phyloP scores from a whole-genome alignment of 2,329 filamentous ascomycete genomes.

The Penicillium sp. region DNA sequence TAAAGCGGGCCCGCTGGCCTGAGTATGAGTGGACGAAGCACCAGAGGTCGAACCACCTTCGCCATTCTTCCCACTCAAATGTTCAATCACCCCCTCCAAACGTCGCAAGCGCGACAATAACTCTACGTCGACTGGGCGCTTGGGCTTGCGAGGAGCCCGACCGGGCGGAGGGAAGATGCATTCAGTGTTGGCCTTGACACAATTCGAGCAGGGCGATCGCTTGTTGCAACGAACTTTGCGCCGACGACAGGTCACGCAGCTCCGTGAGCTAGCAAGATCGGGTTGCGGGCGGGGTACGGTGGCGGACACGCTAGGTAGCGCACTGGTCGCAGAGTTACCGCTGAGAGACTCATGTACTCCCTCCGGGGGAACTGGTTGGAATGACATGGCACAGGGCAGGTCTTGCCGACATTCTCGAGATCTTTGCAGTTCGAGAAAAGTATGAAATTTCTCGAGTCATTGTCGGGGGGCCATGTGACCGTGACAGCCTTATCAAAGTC shows the following conservation, averaged over 20 bases:
- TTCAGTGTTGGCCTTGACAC: slow-evolving; percentile 48
- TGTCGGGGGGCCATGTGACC: no score
- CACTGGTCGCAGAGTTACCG: slow-evolving; percentile 15
- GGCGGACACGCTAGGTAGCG: slow-evolving; percentile 9
- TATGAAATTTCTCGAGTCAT: no score
- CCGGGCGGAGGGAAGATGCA: slow-evolving; percentile 59
- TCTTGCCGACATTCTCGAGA: slow-evolving; percentile 6
- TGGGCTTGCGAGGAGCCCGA: slow-evolving; percentile 53
- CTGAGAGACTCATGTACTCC: slow-evolving; percentile 11
- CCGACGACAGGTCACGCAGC: slow-evolving; percentile 45
- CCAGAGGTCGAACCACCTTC: slow-evolving; percentile 19
- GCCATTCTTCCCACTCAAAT: slow-evolving; percentile 46
- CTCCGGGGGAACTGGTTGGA: slow-evolving; percentile 18
- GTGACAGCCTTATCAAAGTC: no score
- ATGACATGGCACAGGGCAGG: slow-evolving; percentile 14
- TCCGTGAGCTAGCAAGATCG: slow-evolving; percentile 34
- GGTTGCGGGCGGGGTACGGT: slow-evolving; percentile 12
- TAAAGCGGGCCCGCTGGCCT: slow-evolving; percentile 4
- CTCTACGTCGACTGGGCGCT: slow-evolving; percentile 55
- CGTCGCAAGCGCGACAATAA: slow-evolving; percentile 53
- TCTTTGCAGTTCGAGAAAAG: neutral
- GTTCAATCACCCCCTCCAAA: slow-evolving; percentile 57
- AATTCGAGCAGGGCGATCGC: slow-evolving; percentile 45
- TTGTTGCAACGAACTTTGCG: slow-evolving; percentile 48
- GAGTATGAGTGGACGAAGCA: slow-evolving; percentile 8